Evolutionary conservation across 2,329 filamentous ascomycete genomes (phyloP), one percentile per base, ranked within the genome.

Genomic region (Microsporum ferrugineum): DNA sequence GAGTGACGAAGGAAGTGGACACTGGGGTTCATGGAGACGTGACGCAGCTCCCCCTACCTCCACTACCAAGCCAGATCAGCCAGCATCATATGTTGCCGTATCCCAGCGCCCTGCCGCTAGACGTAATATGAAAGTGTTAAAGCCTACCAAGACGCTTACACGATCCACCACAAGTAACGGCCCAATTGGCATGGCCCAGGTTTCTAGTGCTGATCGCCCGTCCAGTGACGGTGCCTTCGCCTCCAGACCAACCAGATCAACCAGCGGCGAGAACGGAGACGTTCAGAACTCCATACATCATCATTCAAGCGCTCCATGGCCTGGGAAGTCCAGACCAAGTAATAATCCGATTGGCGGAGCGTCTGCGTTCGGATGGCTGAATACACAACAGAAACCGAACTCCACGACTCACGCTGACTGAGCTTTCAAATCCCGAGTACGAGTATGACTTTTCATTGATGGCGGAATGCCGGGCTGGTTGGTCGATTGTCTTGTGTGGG

Each of bases 41-140:
- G 73, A 76, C 31, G 60, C 70, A 4, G 36, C 58, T 34, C 39
- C 58, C 12, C 29, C 65, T 17, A 58, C 63, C 45, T 59, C 43
- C 17, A 23, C 62, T 17, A 63, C 36, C 34, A 72, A 70, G 59
- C 57, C 65, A 17, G 70, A 73, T 14, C 36, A 57, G 23, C 55
- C 67, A 4, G 70, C 61, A 57, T 61, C 67, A 3, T 68, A 76
- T 12, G 86, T 84, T 67, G 72, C 74, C 29, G 59, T 85, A 31
- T 89, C 90, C 70, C 87, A 89, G 70, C 86, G 86, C 67, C 79
- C 86, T 65, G 75, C 84, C 70, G 79, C 84, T 56, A 75, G 77
- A 17, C 76, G 80, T 57, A 86, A 85, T 58, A 97, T 97, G 88
- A 97, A 96, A 77, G 87, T 96, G 1, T 79, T 97, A 59, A 90